phyloP scores from a whole-genome alignment of 1,139 yeast genomes.

The Candida mesenterica region DNA sequence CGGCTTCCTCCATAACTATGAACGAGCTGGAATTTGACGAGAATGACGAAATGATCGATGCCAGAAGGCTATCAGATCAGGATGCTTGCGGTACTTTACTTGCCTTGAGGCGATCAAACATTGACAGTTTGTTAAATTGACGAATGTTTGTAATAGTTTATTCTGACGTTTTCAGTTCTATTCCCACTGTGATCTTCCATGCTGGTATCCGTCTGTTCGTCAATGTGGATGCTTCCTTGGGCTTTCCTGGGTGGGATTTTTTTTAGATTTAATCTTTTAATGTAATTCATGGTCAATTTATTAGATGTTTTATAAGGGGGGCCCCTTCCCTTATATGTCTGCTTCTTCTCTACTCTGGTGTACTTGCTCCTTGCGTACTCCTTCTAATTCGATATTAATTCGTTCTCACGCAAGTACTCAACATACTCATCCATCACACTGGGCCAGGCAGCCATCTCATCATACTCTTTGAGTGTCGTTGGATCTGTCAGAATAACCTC shows the following conservation, averaged over 20 bases:
- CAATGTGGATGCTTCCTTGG: too few relatives aligned
- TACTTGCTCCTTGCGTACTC: too few relatives aligned
- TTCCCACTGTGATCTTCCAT: too few relatives aligned
- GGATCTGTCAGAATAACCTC: conserved; percentile 54
- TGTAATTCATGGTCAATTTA: neutral
- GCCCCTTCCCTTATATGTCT: too few relatives aligned
- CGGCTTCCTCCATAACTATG: conserved; percentile 5
- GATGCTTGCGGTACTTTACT: conserved; percentile 45
- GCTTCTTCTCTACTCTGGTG: too few relatives aligned
- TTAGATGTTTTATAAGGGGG: too few relatives aligned
- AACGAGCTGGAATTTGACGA: conserved; percentile 12
- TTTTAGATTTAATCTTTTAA: neutral
- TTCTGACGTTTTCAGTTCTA: too few relatives aligned
- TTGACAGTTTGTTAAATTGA: conserved; percentile 41
- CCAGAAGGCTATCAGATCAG: conserved; percentile 22
- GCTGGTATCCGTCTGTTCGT: too few relatives aligned
- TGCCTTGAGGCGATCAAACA: conserved; percentile 44
- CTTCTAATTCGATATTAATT: too few relatives aligned
- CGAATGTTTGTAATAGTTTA: too few relatives aligned
- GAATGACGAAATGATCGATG: conserved; percentile 17
- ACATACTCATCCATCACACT: conserved; percentile 81
- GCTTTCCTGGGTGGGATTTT: neutral
- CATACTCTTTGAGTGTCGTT: conserved; percentile 49
- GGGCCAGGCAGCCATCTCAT: conserved; percentile 91
- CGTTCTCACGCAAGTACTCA: conserved; percentile 49